A percentile compares a stretch with the other conserved stretches of the same genome.
phyloP scores from a whole-genome alignment of 1,284 basidiomycete genomes.

The Sphagnurus paluster region DNA sequence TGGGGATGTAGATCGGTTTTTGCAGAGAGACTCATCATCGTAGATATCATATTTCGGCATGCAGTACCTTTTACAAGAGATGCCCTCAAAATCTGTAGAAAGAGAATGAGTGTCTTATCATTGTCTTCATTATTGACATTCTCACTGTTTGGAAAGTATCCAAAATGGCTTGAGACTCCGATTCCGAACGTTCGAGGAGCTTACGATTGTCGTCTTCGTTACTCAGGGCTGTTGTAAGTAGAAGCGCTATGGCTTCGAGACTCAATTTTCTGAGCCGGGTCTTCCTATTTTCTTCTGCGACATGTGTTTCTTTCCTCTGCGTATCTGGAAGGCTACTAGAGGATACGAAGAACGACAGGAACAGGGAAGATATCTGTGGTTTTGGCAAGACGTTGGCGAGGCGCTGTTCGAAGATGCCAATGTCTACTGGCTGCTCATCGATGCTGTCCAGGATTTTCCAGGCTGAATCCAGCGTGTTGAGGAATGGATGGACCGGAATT shows the following conservation, averaged over 20 bases:
- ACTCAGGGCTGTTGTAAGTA: too few relatives aligned
- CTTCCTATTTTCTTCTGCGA: too few relatives aligned
- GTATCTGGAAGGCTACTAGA: too few relatives aligned
- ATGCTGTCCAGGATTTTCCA: background rate
- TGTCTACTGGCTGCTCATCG: background rate
- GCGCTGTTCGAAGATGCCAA: background rate
- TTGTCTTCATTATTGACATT: background rate
- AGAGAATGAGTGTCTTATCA: background rate
- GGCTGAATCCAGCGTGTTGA: background rate
- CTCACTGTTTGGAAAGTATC: constrained; percentile 9
- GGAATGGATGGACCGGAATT: background rate
- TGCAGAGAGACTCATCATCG: constrained; percentile 5
- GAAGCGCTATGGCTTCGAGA: too few relatives aligned
- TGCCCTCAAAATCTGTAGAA: constrained; percentile 7
- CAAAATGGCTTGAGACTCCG: too few relatives aligned
- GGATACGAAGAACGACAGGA: background rate
- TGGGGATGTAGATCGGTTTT: constrained; percentile 13
- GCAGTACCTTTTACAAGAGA: background rate
- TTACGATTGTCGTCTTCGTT: too few relatives aligned
- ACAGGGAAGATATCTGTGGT: background rate
- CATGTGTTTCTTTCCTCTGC: too few relatives aligned
- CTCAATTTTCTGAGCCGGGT: too few relatives aligned
- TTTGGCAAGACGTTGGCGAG: background rate
- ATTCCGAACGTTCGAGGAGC: too few relatives aligned
- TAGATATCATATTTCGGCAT: constrained; percentile 8